Conservation (phyloP, 1,139 yeast genomes). For the Entelexis paramagnoliae region DNA sequence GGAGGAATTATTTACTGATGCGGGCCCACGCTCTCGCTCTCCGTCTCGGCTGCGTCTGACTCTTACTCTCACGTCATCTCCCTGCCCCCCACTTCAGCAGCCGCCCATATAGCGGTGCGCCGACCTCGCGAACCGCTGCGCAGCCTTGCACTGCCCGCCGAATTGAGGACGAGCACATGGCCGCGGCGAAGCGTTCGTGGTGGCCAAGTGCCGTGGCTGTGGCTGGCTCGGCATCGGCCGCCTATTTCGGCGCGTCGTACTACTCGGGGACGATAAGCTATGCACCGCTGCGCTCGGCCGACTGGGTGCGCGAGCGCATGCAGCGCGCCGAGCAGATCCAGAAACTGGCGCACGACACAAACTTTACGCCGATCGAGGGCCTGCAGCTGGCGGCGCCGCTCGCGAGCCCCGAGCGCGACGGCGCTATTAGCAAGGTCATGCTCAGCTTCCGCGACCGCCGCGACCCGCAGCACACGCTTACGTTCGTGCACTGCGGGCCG, state of each 20-base stretch:
- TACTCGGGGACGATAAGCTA: conserved; percentile 9
- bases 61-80: too few species aligned
- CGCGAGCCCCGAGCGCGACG: conserved; percentile 3
- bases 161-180: not conserved
- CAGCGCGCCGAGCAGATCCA: not conserved
- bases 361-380: not conserved
- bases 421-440: conserved; percentile 11
- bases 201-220: not conserved
- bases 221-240: conserved; percentile 4
- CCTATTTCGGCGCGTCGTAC: conserved; percentile 8
- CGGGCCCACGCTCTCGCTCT: too few species aligned
- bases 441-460: conserved; percentile 43
- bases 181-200: not conserved
- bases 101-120: too few species aligned
- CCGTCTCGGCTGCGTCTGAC: too few species aligned
- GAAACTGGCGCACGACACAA: not conserved
- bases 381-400: not conserved
- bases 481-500: conserved; percentile 70
- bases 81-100: too few species aligned
- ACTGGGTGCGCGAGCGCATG: conserved; percentile 12
- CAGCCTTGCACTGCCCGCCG: too few species aligned
- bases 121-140: too few species aligned
- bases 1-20: too few species aligned
- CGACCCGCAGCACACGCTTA: conserved; percentile 44
- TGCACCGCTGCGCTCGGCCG: conserved; percentile 12